Evolutionary conservation across 768 basidiomycete genomes (phyloP).

Genomic region (Lyophyllum semitale): DNA sequence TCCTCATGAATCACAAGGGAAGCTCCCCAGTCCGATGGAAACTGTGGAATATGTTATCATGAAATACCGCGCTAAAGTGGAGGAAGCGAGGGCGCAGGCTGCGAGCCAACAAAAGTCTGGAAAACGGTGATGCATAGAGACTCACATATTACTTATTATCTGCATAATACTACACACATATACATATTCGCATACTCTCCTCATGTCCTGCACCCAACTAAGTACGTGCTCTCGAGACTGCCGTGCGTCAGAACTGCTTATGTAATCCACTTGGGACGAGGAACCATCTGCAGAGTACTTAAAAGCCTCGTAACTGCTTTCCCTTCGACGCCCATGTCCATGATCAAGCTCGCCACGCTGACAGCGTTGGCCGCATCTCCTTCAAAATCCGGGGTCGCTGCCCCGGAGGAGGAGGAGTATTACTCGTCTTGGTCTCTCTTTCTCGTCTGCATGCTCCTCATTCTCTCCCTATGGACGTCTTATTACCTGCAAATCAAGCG

Average conservation of each 20-base stretch:
- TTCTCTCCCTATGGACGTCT: slow-evolving; percentile 92
- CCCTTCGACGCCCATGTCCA: slow-evolving; percentile 30
- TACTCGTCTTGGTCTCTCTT: slow-evolving; percentile 95
- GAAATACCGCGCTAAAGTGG: slow-evolving; percentile 22
- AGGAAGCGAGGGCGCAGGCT: slow-evolving; percentile 19
- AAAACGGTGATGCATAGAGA: slow-evolving; percentile 15
- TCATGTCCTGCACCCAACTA: neutral
- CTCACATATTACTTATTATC: neutral
- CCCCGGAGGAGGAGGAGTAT: slow-evolving; percentile 80
- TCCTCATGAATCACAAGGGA: slow-evolving; percentile 25
- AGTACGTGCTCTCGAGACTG: neutral
- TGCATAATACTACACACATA: slow-evolving; percentile 4
- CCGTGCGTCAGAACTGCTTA: neutral
- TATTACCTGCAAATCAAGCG: slow-evolving; percentile 98
- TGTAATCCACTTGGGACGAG: neutral
- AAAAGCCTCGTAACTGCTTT: slow-evolving; percentile 10
- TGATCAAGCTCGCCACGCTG: slow-evolving; percentile 37
- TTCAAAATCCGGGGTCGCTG: slow-evolving; percentile 32
- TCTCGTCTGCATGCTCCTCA: slow-evolving; percentile 88
- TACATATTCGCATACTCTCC: neutral
- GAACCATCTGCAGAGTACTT: too few relatives aligned
- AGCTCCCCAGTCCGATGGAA: slow-evolving; percentile 31
- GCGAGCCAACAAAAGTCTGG: slow-evolving; percentile 17
- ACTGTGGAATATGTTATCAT: slow-evolving; percentile 22
- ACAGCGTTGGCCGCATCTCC: slow-evolving; percentile 31